phyloP scores from a whole-genome alignment of 139 green algal species.

The Chlamydomonas applanata region DNA sequence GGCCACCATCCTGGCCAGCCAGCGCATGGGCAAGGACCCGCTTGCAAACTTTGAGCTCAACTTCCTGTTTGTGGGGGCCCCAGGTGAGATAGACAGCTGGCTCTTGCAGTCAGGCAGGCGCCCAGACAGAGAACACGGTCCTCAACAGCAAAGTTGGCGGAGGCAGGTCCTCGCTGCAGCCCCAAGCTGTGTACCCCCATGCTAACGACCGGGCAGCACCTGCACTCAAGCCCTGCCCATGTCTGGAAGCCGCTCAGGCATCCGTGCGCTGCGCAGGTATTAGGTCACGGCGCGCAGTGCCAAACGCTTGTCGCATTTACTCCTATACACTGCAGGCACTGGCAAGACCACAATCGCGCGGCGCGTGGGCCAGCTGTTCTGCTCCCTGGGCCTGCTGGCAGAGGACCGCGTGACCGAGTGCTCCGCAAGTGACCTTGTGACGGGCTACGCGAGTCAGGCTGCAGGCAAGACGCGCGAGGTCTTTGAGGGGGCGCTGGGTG shows the following conservation, averaged over 20 bases:
- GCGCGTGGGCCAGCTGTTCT: constrained; percentile 45
- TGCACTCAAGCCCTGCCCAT: too few species aligned
- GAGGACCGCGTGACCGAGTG: constrained; percentile 24
- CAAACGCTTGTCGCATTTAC: too few species aligned
- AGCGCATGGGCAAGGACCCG: constrained; percentile 36
- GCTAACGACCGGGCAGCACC: too few species aligned
- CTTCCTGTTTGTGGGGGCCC: constrained; percentile 31
- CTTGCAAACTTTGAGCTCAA: constrained; percentile 46
- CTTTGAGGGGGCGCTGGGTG: constrained; percentile 38
- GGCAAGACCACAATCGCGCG: constrained; percentile 53
- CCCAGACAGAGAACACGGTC: too few species aligned
- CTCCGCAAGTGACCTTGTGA: constrained; percentile 44
- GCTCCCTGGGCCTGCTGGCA: constrained; percentile 36
- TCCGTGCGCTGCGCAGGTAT: too few species aligned
- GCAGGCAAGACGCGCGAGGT: constrained; percentile 40
- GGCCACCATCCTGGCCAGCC: constrained; percentile 34
- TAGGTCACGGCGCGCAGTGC: too few species aligned
- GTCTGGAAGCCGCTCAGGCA: too few species aligned
- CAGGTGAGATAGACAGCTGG: too few species aligned
- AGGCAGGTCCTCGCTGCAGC: too few species aligned
- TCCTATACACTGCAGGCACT: constrained; percentile 49
- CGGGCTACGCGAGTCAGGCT: constrained; percentile 39
- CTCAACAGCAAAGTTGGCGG: too few species aligned
- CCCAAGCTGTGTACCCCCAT: too few species aligned
- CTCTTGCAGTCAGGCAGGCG: too few species aligned